Percentiles rank a stretch among this genome's conserved stretches.
These are phyloP conservation scores for Halophytophthora polymorphica DNA, from an alignment of 352 stramenopile species.

Conservation along the genomic window DNA sequence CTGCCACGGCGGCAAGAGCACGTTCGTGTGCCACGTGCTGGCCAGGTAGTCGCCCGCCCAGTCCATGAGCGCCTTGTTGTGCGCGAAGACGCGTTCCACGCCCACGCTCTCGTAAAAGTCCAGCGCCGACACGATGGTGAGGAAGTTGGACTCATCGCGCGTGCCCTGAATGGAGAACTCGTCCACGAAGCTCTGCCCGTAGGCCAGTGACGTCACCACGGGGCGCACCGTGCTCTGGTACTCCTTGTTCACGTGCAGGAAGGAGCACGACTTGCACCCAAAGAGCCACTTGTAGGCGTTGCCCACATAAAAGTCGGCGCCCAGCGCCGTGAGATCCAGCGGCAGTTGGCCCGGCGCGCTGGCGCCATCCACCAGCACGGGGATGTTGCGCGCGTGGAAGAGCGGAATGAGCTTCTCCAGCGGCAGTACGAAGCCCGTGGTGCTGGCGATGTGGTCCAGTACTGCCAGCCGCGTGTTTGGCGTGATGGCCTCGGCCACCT, in stretches of 20 bases:
- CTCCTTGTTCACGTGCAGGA: conserved; percentile 81
- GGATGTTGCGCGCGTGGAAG: conserved; percentile 74
- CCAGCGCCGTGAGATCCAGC: conserved; percentile 62
- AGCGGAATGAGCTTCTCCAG: conserved; percentile 81
- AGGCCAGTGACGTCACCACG: conserved; percentile 78
- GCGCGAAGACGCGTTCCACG: conserved; percentile 63
- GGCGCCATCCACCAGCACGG: conserved; percentile 76
- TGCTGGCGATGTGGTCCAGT: conserved; percentile 82
- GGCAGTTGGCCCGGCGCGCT: conserved; percentile 71
- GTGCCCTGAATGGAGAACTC: conserved; percentile 85
- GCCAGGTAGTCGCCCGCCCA: conserved; percentile 77
- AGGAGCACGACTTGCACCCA: conserved; percentile 81
- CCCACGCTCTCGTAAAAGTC: conserved; percentile 85
- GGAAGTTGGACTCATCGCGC: conserved; percentile 79
- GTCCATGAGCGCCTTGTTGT: conserved; percentile 85
- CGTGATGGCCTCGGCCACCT: conserved; percentile 72
- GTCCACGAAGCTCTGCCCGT: conserved; percentile 78
- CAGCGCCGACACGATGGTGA: conserved; percentile 76
- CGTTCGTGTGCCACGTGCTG: conserved; percentile 68
- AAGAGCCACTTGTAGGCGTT: conserved; percentile 87
- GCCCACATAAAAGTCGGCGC: conserved; percentile 83
- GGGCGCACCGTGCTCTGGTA: conserved; percentile 74
- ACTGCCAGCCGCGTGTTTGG: conserved; percentile 81
- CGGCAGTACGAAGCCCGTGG: conserved; percentile 70
- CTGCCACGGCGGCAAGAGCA: conserved; percentile 72